Percentiles rank a stretch among this genome's conserved stretches.
phyloP scores from a whole-genome alignment of 169 alveolate species.

The Cryptosporidium andersoni region DNA sequence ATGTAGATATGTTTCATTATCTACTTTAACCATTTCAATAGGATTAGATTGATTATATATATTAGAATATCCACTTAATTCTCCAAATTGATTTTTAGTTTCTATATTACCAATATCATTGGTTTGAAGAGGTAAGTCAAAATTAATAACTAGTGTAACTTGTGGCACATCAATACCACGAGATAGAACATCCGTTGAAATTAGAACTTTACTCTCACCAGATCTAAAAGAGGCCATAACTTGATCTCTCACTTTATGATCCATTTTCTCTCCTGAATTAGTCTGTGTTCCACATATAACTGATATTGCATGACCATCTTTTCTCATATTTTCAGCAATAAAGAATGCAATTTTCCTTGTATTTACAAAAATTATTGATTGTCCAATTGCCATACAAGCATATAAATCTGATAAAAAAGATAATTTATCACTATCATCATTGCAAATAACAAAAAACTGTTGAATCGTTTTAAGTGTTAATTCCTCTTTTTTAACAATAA shows the following conservation, averaged over 20 bases:
- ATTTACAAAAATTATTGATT: slow-evolving; percentile 96
- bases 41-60: not conserved
- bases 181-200: slow-evolving; percentile 96
- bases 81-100: slow-evolving; percentile 14
- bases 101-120: slow-evolving; percentile 72
- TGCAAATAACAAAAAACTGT: slow-evolving; percentile 87
- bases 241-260: slow-evolving; percentile 91
- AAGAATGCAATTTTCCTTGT: slow-evolving; percentile 91
- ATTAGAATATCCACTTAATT: not conserved
- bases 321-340: slow-evolving; percentile 89
- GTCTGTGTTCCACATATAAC: slow-evolving; percentile 87
- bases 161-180: slow-evolving; percentile 99
- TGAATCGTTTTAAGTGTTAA: slow-evolving; percentile 94
- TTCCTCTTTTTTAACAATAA: slow-evolving; percentile 89
- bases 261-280: slow-evolving; percentile 87
- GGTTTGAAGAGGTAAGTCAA: slow-evolving; percentile 89
- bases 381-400: slow-evolving; percentile 94
- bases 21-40: slow-evolving; percentile 9
- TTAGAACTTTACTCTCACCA: slow-evolving; percentile 91
- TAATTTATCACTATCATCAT: slow-evolving; percentile 92
- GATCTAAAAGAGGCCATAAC: slow-evolving; percentile 94
- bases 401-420: slow-evolving; percentile 91
- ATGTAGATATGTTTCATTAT: slow-evolving; percentile 91
- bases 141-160: slow-evolving; percentile 93
- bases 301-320: slow-evolving; percentile 84